phyloP scores from a whole-genome alignment of 768 basidiomycete genomes.

The Scleroderma citrinum region DNA sequence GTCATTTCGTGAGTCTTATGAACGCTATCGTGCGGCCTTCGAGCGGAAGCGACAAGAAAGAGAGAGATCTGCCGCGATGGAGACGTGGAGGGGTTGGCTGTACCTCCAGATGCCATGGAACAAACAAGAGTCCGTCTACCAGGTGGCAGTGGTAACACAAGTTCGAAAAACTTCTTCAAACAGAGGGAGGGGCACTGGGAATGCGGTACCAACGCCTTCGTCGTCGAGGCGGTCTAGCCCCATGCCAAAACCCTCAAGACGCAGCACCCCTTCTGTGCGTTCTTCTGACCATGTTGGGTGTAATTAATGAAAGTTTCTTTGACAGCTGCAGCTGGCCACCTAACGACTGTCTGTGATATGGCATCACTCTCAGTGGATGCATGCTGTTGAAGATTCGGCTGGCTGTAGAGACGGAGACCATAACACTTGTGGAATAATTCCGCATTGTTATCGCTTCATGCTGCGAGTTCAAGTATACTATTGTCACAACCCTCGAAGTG shows the following conservation, averaged over 20 bases:
- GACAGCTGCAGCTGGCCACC: conserved; percentile 11
- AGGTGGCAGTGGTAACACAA: conserved; percentile 11
- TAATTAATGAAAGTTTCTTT: conserved; percentile 22
- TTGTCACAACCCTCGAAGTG: conserved; percentile 6
- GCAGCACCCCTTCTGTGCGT: conserved; percentile 21
- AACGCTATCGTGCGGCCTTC: conserved; percentile 84
- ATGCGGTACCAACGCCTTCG: conserved; percentile 25
- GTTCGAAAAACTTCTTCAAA: conserved; percentile 17
- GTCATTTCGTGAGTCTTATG: conserved; percentile 84
- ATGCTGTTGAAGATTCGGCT: background rate
- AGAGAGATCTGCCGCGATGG: conserved; percentile 34
- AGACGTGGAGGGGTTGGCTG: conserved; percentile 28
- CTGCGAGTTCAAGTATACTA: background rate
- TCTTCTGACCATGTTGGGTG: conserved; percentile 11
- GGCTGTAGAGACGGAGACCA: background rate
- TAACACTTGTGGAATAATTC: background rate
- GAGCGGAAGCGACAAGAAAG: conserved; percentile 71
- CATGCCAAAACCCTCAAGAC: conserved; percentile 25
- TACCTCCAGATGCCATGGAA: conserved; percentile 26
- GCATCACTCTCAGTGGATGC: background rate
- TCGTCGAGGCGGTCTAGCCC: conserved; percentile 30
- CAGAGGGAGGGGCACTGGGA: conserved; percentile 21
- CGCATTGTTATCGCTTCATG: background rate
- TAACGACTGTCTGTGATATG: conserved; percentile 8
- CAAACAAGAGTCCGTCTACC: conserved; percentile 5